Conservation (phyloP, 2,329 filamentous ascomycete genomes). For the Endothia cerciana region DNA sequence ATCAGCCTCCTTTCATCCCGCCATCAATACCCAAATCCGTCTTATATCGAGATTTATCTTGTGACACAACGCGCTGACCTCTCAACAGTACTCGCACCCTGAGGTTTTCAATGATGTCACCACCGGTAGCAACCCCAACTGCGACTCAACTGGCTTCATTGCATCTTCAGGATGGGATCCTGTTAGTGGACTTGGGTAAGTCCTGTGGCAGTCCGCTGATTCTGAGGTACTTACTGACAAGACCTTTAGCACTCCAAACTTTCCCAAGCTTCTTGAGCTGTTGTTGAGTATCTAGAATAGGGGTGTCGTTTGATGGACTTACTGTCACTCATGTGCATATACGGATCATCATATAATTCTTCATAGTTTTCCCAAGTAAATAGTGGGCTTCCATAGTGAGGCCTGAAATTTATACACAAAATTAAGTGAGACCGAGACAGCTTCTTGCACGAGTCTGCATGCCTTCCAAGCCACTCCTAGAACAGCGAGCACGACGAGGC, state of each 20-base stretch:
- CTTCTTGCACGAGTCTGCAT: too few relatives aligned
- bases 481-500: too few relatives aligned
- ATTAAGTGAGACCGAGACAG: too few relatives aligned
- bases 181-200: constrained; percentile 33
- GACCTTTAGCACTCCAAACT: constrained; percentile 12
- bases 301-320: background rate
- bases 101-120: constrained; percentile 39
- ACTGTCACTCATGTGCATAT: too few relatives aligned
- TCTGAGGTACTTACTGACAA: background rate
- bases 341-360: background rate
- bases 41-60: background rate
- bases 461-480: too few relatives aligned
- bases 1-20: background rate
- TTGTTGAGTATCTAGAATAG: constrained; percentile 1
- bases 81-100: constrained; percentile 35
- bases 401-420: too few relatives aligned
- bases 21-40: background rate
- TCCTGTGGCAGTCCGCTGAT: background rate
- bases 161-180: constrained; percentile 38
- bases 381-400: background rate
- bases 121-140: constrained; percentile 38
- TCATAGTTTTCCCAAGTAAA: background rate
- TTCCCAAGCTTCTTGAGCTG: constrained; percentile 16
- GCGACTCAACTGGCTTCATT: constrained; percentile 37
- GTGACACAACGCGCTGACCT: background rate